Evolutionary conservation across 2,329 filamentous ascomycete species (phyloP), one percentile per base, ranked within the genome.

Genomic region (Hymenoscyphus linearis): DNA sequence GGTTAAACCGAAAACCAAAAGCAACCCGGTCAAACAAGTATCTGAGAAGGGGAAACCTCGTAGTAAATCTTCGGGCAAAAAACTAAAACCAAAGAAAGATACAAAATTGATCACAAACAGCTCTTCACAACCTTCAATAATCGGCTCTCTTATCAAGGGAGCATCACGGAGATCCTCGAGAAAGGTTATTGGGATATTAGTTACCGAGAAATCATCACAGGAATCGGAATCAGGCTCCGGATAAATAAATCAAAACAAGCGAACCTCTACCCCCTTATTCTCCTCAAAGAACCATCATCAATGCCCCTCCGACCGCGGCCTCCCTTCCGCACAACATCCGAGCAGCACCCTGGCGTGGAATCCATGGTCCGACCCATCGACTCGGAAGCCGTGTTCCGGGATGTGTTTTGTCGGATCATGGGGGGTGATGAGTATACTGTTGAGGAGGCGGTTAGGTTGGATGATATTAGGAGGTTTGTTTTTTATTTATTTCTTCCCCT

Each of bases 401-500:
- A 47, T 55, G 35, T 61, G 1, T 50, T 60, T 31, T 22, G 27
- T 7, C n/a, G 50, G 14, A 18, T 63, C 10, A 37, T 63, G 14
- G 53, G 60, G 4, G 40, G 34, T 10, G 63, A 65, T n/a, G 27
- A 27, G n/a, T 35, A 58, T 5, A n/a, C 22, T 13, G 26, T 52
- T 7, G 50, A 37, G 4, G 59, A 63, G 14, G 35, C 52, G 13
- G 40, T 60, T n/a, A 62, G 47, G 25, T n/a, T 25, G 14, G 61
- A 65, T 35, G 52, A 58, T 27, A 60, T 65, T 18, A 40, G 63
- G 57, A 56, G 63, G 66, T 65, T 56, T 18, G 54, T 62, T 53
- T 22, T 22, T 34, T 52, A 34, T 36, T 22, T 40, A 13, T 18
- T 25, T 50, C 25, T 1, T 9, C 37, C 37, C n/a, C 44, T 25